A percentile compares a stretch with the other conserved stretches of the same genome.
These are phyloP conservation scores for Aspergillus carbonarius DNA, from an alignment of 2,329 filamentous ascomycete genomes.

Conservation along the genomic window DNA sequence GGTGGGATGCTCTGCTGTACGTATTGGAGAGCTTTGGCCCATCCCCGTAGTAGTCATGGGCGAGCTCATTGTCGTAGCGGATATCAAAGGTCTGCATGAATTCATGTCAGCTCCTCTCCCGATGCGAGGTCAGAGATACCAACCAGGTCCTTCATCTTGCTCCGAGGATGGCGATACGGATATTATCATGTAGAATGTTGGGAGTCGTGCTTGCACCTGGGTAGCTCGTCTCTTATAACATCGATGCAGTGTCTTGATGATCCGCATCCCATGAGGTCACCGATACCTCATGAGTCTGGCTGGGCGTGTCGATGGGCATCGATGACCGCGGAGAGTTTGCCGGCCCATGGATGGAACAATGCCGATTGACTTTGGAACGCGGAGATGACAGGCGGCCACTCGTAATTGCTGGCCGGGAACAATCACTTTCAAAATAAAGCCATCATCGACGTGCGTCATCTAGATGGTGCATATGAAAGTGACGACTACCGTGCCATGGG, in stretches of 20 bases:
- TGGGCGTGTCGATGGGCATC: neutral
- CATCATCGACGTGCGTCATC: too few species aligned
- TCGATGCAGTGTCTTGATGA: too few species aligned
- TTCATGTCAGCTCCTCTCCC: neutral
- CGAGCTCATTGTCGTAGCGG: conserved; percentile 20
- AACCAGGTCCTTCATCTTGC: neutral
- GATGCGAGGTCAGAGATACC: neutral
- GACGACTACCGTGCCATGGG: too few species aligned
- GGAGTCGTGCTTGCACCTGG: neutral
- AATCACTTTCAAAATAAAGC: too few species aligned
- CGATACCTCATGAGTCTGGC: neutral
- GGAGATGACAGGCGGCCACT: neutral
- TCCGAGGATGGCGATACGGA: neutral
- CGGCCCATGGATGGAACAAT: neutral
- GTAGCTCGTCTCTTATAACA: neutral
- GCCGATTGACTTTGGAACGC: neutral
- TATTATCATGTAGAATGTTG: neutral
- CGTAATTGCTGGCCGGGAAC: too few species aligned
- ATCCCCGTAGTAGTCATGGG: conserved; percentile 19
- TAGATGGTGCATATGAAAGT: too few species aligned
- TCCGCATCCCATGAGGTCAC: neutral
- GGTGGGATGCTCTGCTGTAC: conserved; percentile 2
- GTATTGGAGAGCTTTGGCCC: conserved; percentile 11
- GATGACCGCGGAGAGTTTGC: neutral
- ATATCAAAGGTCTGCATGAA: conserved; percentile 18